A percentile compares a stretch with the other conserved stretches of the same genome.
Evolutionary conservation across 352 stramenopile genomes (phyloP).

Genomic region (Peronospora farinosa): DNA sequence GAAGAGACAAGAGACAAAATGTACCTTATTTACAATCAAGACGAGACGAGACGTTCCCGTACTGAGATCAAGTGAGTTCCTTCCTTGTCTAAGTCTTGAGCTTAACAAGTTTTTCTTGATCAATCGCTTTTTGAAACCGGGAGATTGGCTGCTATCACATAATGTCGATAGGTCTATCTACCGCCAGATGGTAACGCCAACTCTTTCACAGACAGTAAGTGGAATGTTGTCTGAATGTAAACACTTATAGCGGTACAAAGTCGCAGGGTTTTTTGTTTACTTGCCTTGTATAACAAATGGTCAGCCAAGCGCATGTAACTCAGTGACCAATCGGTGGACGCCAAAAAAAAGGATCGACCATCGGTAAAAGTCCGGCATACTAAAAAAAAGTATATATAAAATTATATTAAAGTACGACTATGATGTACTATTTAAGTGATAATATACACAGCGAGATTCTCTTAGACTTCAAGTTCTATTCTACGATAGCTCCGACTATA

Average conservation of each 20-base stretch:
- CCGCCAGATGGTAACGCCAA: slow-evolving; percentile 13
- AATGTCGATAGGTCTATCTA: neutral
- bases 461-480: too few relatives aligned
- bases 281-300: too few relatives aligned
- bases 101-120: slow-evolving; percentile 1
- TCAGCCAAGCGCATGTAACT: too few relatives aligned
- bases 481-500: too few relatives aligned
- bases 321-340: too few relatives aligned
- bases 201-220: slow-evolving; percentile 1
- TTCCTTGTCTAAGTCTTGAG: slow-evolving; percentile 12
- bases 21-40: neutral
- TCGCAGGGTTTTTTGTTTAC: too few relatives aligned
- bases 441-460: too few relatives aligned
- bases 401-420: too few relatives aligned
- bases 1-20: slow-evolving; percentile 6
- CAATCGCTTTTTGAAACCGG: slow-evolving; percentile 13
- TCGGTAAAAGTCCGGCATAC: too few relatives aligned
- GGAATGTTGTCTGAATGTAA: neutral
- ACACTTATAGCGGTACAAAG: neutral
- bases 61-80: neutral
- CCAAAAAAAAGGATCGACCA: too few relatives aligned
- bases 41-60: slow-evolving; percentile 7
- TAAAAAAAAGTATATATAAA: too few relatives aligned
- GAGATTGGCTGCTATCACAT: slow-evolving; percentile 23
- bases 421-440: too few relatives aligned